These are phyloP conservation scores for Flaveria sonorensis DNA, from an alignment of 129 eudicot species.

Conservation along the genomic window DNA sequence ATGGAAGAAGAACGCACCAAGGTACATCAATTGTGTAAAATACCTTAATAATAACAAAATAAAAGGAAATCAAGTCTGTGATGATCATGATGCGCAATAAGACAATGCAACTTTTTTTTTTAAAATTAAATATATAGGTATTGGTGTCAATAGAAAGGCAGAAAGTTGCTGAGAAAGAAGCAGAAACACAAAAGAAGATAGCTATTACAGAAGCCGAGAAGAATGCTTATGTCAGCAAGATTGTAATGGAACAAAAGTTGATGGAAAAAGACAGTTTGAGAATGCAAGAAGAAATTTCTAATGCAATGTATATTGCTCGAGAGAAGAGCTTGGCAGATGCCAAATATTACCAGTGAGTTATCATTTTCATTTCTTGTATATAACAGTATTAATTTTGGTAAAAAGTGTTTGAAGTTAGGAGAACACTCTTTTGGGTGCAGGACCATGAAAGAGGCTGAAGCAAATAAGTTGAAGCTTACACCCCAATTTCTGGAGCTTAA, in stretches of 20 bases:
- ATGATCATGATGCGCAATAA: neutral
- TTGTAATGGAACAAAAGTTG: slow-evolving; percentile 87
- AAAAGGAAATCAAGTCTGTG: slow-evolving; percentile 3
- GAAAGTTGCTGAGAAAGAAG: slow-evolving; percentile 92
- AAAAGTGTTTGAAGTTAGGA: slow-evolving; percentile 10
- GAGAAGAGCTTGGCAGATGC: slow-evolving; percentile 98
- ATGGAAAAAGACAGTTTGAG: slow-evolving; percentile 83
- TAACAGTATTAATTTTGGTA: neutral
- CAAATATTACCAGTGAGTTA: slow-evolving; percentile 58
- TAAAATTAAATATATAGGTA: slow-evolving; percentile 40
- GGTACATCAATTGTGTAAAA: slow-evolving; percentile 46
- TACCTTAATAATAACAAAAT: slow-evolving; percentile 3
- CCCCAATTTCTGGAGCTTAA: slow-evolving; percentile 78
- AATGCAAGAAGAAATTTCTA: slow-evolving; percentile 80
- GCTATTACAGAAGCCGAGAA: slow-evolving; percentile 93
- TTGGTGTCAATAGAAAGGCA: slow-evolving; percentile 86
- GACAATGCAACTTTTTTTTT: neutral
- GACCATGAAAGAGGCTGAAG: slow-evolving; percentile 88
- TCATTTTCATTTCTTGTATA: neutral
- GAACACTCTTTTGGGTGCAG: slow-evolving; percentile 42
- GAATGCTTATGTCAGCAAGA: slow-evolving; percentile 79
- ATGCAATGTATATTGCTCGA: slow-evolving; percentile 79
- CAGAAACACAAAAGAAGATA: slow-evolving; percentile 94
- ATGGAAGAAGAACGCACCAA: slow-evolving; percentile 99
- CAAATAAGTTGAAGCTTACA: slow-evolving; percentile 81